Base-by-base conservation (phyloP, 371 early-diverging fungal genomes). In the Chytridium lagenaria region DNA sequence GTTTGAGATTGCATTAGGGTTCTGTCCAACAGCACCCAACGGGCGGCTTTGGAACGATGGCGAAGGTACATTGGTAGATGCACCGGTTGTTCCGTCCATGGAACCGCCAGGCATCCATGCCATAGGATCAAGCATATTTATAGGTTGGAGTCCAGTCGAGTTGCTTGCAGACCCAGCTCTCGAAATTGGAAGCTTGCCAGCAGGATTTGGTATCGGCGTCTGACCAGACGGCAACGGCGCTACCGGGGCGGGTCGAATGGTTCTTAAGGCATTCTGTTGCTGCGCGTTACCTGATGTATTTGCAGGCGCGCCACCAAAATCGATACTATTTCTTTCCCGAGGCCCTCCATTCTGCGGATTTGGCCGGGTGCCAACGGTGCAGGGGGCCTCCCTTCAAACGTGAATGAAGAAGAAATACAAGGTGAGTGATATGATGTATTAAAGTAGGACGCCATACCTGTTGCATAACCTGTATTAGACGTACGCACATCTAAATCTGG, bases 91-190 rank as follows among this genome's bases (percentile, higher is more conserved):
- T 23, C 5, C 12, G 3, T 61, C 61, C 7, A 61, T 7, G 19
- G 36, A 7, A 34, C 19, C 37, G 19, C 10, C 36, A 7, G 3
- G 10, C 61, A 61, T 61, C 61, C 61, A 61, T 7, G 61, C 15
- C 61, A 37, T 34, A 23, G 61, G 37, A 34, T 61, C 61, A 28
- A 61, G 31, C 61, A 61, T 61, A 15, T 31, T 34, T 5, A 61
- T 33, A 15, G 15, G 34, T 22, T 28, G 34, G 3, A 34, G 23
- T 15, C 30, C 36, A 30, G 2, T 34, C 26, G 61, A 12, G 23
- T 12, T 52, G 5, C 26, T 26, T 7, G n/a, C n/a, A n/a, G n/a
- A n/a, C n/a, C n/a, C n/a, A n/a, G n/a, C n/a, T n/a, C n/a, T n/a
- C 19, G 44, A 44, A 12, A 19, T 19, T 7, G 44, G 44, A 19